Base-by-base conservation (phyloP, 2,329 filamentous ascomycete species). In the Coleophoma eucalyptorum region DNA sequence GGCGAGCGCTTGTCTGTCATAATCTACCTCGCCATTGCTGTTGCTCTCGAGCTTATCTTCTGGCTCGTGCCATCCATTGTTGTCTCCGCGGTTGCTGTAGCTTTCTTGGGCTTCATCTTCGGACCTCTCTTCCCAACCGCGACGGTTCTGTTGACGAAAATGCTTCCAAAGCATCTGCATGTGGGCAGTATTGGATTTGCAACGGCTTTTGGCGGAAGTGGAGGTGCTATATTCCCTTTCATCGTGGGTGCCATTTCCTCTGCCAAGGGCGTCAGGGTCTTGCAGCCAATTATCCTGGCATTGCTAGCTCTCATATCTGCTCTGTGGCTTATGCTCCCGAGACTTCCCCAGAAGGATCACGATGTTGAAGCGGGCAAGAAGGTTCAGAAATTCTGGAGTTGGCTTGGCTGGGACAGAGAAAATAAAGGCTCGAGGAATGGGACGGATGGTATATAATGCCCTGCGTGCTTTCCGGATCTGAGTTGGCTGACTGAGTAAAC, bases 121-220 rank as follows among this genome's bases (percentile, higher is more conserved):
- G 90, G 89, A 0, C 89, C 90, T 0, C 68, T 94, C 18, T 94
- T 92, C 63, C 89, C 89, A 0, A 86, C 84, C 1, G 87, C 81
- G 0, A 78, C 94, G 10, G 83, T 92, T 0, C 82, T 82, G 1
- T 81, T 84, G 4, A 90, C 87, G 0, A 91, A 89, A 59, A 72
- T 94, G 4, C 73, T 95, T 1, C 89, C 89, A 0, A 76, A 74
- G 37, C 78, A 89, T 53, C 72, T 90, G 21, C 90, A 95, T 61
- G 87, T 94, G 40, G 82, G 80, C n/a, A 83, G 85, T 0, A 89
- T 95, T 55, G 89, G 90, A 0, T 93, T 95, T 60, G 86, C 86
- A 0, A 83, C 87, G 1, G 89, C 89, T 0, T 83, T 93, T 65
- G 90, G 90, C 3, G 86, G 87, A 0, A 79, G 78, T 2, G 90